Percentiles rank a stretch among this genome's conserved stretches.
Evolutionary conservation across 2,329 filamentous ascomycete species (phyloP).

Genomic region (Anthostomella pinea): DNA sequence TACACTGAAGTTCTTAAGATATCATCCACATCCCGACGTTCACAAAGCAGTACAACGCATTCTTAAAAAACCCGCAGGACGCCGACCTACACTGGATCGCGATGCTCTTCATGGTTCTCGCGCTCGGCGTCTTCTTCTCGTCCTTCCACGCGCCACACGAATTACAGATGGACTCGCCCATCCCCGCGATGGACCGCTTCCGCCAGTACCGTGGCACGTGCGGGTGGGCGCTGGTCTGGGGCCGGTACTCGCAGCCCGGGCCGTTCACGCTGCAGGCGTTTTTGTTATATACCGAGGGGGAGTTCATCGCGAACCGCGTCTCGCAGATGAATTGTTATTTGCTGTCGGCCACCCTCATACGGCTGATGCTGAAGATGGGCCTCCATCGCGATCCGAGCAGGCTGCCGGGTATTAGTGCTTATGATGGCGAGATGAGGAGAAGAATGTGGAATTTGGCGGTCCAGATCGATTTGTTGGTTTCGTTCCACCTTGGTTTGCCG

Average conservation of each 20-base stretch:
- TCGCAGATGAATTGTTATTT: constrained; percentile 55
- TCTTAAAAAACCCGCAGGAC: constrained; percentile 43
- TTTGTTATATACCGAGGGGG: constrained; percentile 50
- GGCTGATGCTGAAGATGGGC: constrained; percentile 58
- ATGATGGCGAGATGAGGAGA: constrained; percentile 53
- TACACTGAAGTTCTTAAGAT: too few relatives aligned
- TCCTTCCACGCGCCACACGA: constrained; percentile 44
- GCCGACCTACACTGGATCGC: constrained; percentile 47
- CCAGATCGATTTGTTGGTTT: constrained; percentile 62
- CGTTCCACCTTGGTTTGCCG: constrained; percentile 66
- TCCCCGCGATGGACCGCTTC: constrained; percentile 44
- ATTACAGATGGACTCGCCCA: constrained; percentile 38
- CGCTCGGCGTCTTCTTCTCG: constrained; percentile 44
- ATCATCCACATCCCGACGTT: constrained; percentile 54
- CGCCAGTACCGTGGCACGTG: constrained; percentile 47
- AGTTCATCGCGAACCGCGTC: constrained; percentile 50
- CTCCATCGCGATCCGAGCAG: constrained; percentile 54
- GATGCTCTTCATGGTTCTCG: constrained; percentile 47
- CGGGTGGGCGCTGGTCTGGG: constrained; percentile 49
- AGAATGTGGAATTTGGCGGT: constrained; percentile 52
- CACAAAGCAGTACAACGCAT: constrained; percentile 47
- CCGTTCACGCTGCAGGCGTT: constrained; percentile 49
- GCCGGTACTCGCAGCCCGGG: constrained; percentile 50
- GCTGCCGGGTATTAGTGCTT: constrained; percentile 48
- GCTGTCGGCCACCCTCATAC: constrained; percentile 47